These are phyloP conservation scores for Trametes elegans DNA, from an alignment of 768 basidiomycete species.

Conservation along the genomic window DNA sequence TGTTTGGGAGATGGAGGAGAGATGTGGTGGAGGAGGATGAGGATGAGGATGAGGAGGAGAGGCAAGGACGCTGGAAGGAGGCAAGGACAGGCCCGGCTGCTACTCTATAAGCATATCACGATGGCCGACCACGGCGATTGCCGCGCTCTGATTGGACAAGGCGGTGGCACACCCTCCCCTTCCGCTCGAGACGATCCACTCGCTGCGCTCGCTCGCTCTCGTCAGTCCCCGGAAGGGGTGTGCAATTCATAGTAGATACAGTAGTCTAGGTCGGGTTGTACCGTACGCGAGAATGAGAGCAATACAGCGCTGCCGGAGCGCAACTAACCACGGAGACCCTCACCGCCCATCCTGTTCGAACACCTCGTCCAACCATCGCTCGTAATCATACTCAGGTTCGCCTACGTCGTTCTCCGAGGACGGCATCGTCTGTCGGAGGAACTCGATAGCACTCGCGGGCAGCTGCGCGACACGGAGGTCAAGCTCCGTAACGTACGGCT, in stretches of 20 bases:
- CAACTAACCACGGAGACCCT: background rate
- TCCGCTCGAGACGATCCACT: constrained; percentile 3
- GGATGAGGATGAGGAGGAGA: constrained; percentile 7
- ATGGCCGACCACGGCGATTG: constrained; percentile 31
- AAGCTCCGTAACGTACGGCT: constrained; percentile 92
- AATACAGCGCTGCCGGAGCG: constrained; percentile 12
- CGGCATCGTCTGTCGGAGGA: constrained; percentile 83
- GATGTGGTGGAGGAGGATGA: background rate
- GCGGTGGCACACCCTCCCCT: constrained; percentile 9
- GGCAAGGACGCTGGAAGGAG: constrained; percentile 15
- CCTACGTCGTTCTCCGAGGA: constrained; percentile 46
- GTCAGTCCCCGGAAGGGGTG: background rate
- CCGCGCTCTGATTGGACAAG: constrained; percentile 24
- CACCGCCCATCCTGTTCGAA: constrained; percentile 40
- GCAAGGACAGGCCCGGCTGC: constrained; percentile 2
- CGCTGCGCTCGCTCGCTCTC: background rate
- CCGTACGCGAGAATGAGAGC: background rate
- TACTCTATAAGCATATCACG: constrained; percentile 30
- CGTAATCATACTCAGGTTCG: constrained; percentile 77
- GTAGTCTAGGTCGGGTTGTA: constrained; percentile 11
- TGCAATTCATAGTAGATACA: constrained; percentile 15
- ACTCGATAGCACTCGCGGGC: constrained; percentile 71
- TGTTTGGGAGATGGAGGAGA: constrained; percentile 3
- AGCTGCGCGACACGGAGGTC: constrained; percentile 86
- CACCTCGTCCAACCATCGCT: constrained; percentile 77